Evolutionary conservation across 164 flowering plant species (phyloP).

Genomic region (Pachysandra terminalis): DNA sequence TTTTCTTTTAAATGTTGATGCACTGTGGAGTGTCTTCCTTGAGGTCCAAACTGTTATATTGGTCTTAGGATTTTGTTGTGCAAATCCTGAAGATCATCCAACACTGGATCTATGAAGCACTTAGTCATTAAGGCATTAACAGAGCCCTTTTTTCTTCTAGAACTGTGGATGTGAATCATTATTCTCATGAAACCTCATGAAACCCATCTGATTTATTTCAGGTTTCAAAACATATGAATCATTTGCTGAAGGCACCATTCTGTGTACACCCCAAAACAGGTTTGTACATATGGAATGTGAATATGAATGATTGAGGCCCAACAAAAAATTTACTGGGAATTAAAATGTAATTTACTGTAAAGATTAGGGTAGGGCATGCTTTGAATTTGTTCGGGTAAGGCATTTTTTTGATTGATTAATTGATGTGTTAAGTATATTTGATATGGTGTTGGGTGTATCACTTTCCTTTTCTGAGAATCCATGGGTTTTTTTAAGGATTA

Average conservation of each 20-base stretch:
- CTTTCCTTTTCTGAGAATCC: background rate
- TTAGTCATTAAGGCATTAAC: background rate
- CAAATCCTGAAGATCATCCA: background rate
- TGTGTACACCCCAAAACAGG: constrained; percentile 99
- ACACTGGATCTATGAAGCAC: background rate
- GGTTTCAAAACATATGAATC: constrained; percentile 97
- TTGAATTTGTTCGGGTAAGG: background rate
- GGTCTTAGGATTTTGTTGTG: background rate
- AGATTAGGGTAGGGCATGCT: background rate
- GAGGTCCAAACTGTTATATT: background rate
- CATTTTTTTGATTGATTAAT: too few relatives aligned
- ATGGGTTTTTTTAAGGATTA: background rate
- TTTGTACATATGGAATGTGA: constrained; percentile 13
- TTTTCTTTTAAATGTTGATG: background rate
- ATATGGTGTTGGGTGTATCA: background rate
- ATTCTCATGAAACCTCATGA: constrained; percentile 10
- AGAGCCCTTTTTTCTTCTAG: background rate
- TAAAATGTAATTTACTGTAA: background rate
- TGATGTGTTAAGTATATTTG: background rate
- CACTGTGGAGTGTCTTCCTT: background rate
- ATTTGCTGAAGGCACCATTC: constrained; percentile 95
- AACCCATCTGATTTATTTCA: constrained; percentile 19
- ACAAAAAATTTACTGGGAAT: background rate
- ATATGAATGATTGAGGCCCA: background rate
- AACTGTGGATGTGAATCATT: background rate